These are phyloP conservation scores for Smittium culicis DNA, from an alignment of 371 early-diverging fungal genomes.

Conservation along the genomic window DNA sequence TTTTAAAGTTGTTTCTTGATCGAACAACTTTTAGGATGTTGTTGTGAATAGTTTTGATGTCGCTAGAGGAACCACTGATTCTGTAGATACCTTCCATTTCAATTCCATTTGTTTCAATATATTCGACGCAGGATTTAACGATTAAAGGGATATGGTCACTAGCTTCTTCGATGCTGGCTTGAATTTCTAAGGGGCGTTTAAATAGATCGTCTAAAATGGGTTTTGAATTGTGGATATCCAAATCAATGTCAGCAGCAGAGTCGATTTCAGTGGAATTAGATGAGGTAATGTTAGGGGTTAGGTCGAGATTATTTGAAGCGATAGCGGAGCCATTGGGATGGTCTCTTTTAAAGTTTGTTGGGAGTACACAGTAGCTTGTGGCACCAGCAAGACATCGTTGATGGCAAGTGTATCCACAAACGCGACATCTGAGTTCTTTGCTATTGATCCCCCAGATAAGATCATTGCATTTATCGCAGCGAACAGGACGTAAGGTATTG, in stretches of 20 bases:
- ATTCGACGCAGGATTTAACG: conserved; percentile 56
- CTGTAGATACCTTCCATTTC: conserved; percentile 86
- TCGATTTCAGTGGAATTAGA: not conserved
- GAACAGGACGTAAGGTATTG: conserved; percentile 43
- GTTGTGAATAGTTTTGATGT: conserved; percentile 48
- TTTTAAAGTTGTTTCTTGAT: conserved; percentile 14
- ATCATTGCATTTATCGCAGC: conserved; percentile 71
- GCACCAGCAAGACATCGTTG: conserved; percentile 36
- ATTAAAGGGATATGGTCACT: conserved; percentile 49
- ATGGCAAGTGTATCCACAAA: conserved; percentile 48
- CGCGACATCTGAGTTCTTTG: conserved; percentile 58
- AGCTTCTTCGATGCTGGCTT: conserved; percentile 34
- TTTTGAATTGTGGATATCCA: conserved; percentile 11
- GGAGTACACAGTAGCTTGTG: conserved; percentile 20
- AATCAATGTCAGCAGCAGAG: not conserved
- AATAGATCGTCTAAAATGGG: conserved; percentile 35
- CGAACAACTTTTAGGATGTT: conserved; percentile 19
- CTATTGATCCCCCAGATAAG: conserved; percentile 64
- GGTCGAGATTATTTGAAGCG: not conserved
- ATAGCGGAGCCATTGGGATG: not conserved
- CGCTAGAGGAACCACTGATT: conserved; percentile 77
- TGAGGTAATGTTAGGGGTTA: not conserved
- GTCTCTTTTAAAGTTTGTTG: not conserved
- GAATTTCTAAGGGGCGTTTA: conserved; percentile 39
- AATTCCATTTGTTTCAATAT: conserved; percentile 65